phyloP scores from a whole-genome alignment of 2,329 filamentous ascomycete genomes.

The Clonostachys sp. region DNA sequence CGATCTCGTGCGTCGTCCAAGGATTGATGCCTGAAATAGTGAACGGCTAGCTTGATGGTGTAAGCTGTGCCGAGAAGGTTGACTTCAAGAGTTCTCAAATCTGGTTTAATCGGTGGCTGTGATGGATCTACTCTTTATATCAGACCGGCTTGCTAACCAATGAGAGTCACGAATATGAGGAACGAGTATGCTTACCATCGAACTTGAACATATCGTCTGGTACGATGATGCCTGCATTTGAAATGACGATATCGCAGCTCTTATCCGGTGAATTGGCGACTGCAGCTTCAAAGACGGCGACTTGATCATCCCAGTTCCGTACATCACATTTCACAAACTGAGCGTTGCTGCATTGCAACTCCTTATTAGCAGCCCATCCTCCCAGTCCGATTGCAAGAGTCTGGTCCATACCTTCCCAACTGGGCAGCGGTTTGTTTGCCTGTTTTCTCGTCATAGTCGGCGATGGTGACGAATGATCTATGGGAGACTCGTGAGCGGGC shows the following conservation, averaged over 20 bases:
- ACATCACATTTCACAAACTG: slow-evolving; percentile 34
- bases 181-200: slow-evolving; percentile 16
- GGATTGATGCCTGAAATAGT: slow-evolving; percentile 37
- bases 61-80: slow-evolving; percentile 35
- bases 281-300: slow-evolving; percentile 31
- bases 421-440: neutral
- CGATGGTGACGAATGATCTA: neutral
- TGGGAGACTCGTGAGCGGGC: neutral
- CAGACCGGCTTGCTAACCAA: too few species aligned
- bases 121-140: neutral
- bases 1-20: slow-evolving; percentile 31
- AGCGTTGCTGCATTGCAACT: neutral
- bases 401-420: neutral
- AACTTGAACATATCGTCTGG: slow-evolving; percentile 30
- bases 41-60: slow-evolving; percentile 38
- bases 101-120: slow-evolving; percentile 24
- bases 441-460: neutral
- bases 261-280: slow-evolving; percentile 24
- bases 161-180: slow-evolving; percentile 8
- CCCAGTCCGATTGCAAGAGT: neutral
- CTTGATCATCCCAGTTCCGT: slow-evolving; percentile 34
- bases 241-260: slow-evolving; percentile 38
- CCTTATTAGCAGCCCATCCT: neutral
- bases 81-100: slow-evolving; percentile 33
- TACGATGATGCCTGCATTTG: slow-evolving; percentile 38